phyloP scores from a whole-genome alignment of 495 filamentous ascomycete species.

The Xanthoparmelia taractica region DNA sequence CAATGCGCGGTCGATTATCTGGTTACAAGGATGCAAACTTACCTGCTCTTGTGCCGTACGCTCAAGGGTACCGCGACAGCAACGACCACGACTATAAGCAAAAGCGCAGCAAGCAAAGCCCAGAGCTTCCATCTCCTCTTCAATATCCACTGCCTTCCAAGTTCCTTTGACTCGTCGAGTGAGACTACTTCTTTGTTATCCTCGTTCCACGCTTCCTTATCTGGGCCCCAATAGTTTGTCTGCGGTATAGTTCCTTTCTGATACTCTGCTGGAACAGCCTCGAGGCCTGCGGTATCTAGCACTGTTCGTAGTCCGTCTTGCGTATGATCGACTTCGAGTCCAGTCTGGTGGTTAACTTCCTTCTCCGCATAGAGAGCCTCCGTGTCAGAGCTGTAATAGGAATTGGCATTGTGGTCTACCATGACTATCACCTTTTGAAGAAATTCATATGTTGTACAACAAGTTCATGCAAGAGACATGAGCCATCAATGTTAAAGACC shows the following conservation, averaged over 20 bases:
- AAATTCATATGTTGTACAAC: no score
- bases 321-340: constrained; percentile 5
- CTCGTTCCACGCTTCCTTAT: constrained; percentile 8
- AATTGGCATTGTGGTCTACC: no score
- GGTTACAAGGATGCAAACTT: not conserved
- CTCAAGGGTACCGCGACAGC: constrained; percentile 7
- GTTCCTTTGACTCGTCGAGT: not conserved
- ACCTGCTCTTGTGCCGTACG: constrained; percentile 3
- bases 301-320: not conserved
- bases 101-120: not conserved
- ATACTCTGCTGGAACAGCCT: constrained; percentile 4
- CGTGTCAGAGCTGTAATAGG: not conserved
- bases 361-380: not conserved
- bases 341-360: not conserved
- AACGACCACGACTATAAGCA: not conserved
- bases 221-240: not conserved
- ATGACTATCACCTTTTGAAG: no score
- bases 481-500: no score
- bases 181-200: not conserved
- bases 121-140: constrained; percentile 9
- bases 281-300: constrained; percentile 1
- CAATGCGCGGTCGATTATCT: not conserved
- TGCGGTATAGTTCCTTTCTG: not conserved
- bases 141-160: not conserved
- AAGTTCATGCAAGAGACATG: no score